Conservation (phyloP, 2,329 filamentous ascomycete species). For the Capronia epimyces region DNA sequence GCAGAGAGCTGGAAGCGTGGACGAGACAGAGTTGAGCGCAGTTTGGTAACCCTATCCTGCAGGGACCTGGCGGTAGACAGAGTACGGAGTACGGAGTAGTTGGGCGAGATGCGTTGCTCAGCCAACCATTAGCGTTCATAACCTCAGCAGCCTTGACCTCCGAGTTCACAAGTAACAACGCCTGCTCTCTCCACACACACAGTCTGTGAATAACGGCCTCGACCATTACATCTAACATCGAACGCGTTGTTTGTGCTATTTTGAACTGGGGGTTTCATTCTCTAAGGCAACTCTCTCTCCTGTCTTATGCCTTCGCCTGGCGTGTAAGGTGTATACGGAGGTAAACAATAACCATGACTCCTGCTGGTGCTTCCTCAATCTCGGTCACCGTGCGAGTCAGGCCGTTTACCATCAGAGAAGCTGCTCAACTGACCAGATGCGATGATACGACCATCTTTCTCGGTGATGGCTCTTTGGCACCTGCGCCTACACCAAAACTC, state of each 20-base stretch:
- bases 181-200: neutral
- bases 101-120: neutral
- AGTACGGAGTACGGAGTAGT: too few relatives aligned
- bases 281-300: neutral
- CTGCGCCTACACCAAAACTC: constrained; percentile 74
- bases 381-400: constrained; percentile 55
- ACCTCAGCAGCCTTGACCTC: neutral
- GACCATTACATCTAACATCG: constrained; percentile 9
- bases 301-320: constrained; percentile 8
- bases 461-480: constrained; percentile 94
- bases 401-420: constrained; percentile 78
- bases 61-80: too few relatives aligned
- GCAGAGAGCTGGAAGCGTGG: neutral
- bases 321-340: constrained; percentile 3
- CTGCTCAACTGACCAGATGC: constrained; percentile 69
- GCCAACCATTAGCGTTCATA: neutral
- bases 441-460: constrained; percentile 89
- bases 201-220: constrained; percentile 2
- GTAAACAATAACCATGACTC: constrained; percentile 35
- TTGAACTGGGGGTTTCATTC: neutral
- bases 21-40: neutral
- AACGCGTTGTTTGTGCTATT: constrained; percentile 2
- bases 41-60: neutral
- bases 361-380: constrained; percentile 46
- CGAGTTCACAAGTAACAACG: neutral